These are phyloP conservation scores for Exophiala oligosperma DNA, from an alignment of 2,329 filamentous ascomycete genomes.

Conservation along the genomic window DNA sequence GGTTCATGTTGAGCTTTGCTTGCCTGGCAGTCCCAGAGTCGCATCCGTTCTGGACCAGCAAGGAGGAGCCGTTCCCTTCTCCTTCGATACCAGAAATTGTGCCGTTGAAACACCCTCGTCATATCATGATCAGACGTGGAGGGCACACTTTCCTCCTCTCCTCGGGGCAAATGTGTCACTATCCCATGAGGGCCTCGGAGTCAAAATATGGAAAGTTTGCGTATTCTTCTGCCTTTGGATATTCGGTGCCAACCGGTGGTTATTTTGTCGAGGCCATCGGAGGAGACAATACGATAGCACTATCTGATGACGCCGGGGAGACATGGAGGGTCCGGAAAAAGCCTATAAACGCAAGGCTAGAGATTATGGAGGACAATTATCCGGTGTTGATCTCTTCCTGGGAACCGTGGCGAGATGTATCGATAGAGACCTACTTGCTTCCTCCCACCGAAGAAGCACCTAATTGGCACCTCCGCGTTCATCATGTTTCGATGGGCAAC, in stretches of 20 bases:
- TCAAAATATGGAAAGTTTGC: slow-evolving; percentile 80
- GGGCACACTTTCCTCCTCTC: slow-evolving; percentile 74
- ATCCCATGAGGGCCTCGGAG: slow-evolving; percentile 77
- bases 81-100: slow-evolving; percentile 60
- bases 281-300: slow-evolving; percentile 70
- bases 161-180: slow-evolving; percentile 78
- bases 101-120: slow-evolving; percentile 65
- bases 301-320: slow-evolving; percentile 76
- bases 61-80: slow-evolving; percentile 62
- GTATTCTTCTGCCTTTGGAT: slow-evolving; percentile 73
- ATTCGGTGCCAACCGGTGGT: slow-evolving; percentile 73
- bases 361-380: slow-evolving; percentile 49
- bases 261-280: slow-evolving; percentile 77
- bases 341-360: slow-evolving; percentile 64
- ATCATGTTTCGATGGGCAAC: slow-evolving; percentile 57
- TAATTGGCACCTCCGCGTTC: slow-evolving; percentile 70
- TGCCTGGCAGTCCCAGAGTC: slow-evolving; percentile 67
- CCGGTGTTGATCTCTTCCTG: slow-evolving; percentile 69
- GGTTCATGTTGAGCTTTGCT: slow-evolving; percentile 77
- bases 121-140: slow-evolving; percentile 71
- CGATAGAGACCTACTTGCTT: slow-evolving; percentile 64
- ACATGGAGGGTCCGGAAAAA: slow-evolving; percentile 75
- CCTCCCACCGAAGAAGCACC: slow-evolving; percentile 60
- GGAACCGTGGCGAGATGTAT: slow-evolving; percentile 70
- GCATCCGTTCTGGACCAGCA: slow-evolving; percentile 73